Conservation (phyloP, 495 filamentous ascomycete genomes). For the Talaromyces proteolyticus region DNA sequence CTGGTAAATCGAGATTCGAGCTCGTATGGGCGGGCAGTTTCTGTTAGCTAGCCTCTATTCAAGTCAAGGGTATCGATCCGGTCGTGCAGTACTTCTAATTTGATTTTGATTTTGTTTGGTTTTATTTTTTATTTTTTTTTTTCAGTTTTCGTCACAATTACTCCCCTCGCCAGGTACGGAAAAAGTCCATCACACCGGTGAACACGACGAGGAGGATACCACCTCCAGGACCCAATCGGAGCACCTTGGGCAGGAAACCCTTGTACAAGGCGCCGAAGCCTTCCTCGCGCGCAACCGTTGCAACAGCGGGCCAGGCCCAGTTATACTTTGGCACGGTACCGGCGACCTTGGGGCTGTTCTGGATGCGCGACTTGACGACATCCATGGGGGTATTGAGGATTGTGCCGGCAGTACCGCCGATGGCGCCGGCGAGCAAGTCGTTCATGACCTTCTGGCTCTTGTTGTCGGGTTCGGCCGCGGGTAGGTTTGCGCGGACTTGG, state of each 20-base stretch:
- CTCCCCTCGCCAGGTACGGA: constrained; percentile 47
- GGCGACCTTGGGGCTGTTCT: constrained; percentile 78
- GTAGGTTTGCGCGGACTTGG: constrained; percentile 82
- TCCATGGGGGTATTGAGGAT: constrained; percentile 96
- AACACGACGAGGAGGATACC: constrained; percentile 92
- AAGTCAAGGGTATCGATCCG: background rate
- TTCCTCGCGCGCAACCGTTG: constrained; percentile 85
- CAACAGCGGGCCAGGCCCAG: constrained; percentile 88
- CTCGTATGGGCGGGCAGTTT: too few species aligned
- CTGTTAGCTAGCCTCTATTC: too few species aligned
- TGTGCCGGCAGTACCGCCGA: constrained; percentile 89
- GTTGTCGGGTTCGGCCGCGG: constrained; percentile 58
- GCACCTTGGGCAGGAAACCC: constrained; percentile 93
- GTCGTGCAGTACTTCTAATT: background rate
- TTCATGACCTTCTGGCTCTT: constrained; percentile 79
- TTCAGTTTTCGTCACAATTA: too few species aligned
- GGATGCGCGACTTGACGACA: constrained; percentile 95
- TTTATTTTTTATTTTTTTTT: background rate
- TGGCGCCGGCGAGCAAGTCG: constrained; percentile 77
- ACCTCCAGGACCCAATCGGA: constrained; percentile 81
- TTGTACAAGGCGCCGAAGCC: constrained; percentile 92
- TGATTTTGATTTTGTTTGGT: constrained; percentile 1
- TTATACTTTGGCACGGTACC: constrained; percentile 89
- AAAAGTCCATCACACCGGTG: constrained; percentile 92
- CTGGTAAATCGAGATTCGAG: too few species aligned